phyloP scores from a whole-genome alignment of 768 basidiomycete genomes.

The Paxillus ammoniavirescens region DNA sequence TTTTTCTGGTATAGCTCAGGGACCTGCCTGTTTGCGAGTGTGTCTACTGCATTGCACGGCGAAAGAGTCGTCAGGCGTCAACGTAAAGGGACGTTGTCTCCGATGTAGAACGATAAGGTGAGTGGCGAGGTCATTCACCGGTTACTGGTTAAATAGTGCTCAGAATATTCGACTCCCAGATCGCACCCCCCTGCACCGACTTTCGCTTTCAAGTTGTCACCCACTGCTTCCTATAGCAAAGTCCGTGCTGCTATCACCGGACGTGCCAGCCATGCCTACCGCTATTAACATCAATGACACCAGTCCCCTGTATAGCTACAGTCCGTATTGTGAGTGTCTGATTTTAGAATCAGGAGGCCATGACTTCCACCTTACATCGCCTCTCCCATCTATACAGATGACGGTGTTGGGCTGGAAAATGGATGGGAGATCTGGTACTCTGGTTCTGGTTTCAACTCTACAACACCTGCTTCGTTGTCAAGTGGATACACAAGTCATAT shows the following conservation, averaged over 20 bases:
- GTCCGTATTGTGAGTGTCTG: constrained; percentile 4
- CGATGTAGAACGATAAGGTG: no score
- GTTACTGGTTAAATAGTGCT: no score
- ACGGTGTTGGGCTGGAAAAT: constrained; percentile 2
- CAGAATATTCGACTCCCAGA: no score
- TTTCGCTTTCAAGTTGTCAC: neutral
- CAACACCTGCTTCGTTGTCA: neutral
- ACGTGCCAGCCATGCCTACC: constrained; percentile 1
- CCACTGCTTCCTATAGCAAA: neutral
- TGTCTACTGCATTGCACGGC: no score
- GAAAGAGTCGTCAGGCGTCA: no score
- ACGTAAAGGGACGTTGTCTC: no score
- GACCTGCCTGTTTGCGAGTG: no score
- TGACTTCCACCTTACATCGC: neutral
- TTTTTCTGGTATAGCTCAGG: no score
- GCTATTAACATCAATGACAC: neutral
- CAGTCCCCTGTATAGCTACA: neutral
- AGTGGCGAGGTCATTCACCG: no score
- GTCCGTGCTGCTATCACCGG: neutral
- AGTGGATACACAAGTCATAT: constrained; percentile 4
- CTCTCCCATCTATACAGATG: neutral
- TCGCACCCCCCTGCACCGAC: neutral
- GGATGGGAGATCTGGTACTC: constrained; percentile 16
- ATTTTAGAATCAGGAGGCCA: neutral
- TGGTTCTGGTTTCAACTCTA: constrained; percentile 3